Percentiles rank a stretch among this genome's conserved stretches.
Evolutionary conservation across 371 early-diverging fungal genomes (phyloP).

Genomic region (Fennellomyces sp.): DNA sequence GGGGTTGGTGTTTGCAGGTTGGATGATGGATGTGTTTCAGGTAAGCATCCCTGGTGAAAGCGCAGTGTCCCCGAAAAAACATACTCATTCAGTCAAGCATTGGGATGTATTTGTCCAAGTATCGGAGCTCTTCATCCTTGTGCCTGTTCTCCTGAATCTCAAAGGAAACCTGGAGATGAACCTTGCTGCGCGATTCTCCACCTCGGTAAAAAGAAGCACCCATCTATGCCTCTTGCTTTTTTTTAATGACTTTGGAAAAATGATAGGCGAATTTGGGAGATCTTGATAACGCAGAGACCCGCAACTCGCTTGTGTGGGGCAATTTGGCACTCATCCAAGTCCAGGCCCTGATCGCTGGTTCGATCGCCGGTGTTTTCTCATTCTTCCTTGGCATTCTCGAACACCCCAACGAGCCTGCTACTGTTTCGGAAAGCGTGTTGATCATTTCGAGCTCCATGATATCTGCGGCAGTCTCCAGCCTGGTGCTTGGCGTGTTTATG

Average conservation of each 20-base stretch:
- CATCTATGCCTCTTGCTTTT: neutral
- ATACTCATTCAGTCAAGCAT: constrained; percentile 41
- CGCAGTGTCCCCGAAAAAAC: neutral
- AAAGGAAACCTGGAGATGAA: constrained; percentile 94
- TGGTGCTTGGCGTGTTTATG: constrained; percentile 77
- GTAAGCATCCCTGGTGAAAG: constrained; percentile 28
- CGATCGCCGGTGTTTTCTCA: constrained; percentile 70
- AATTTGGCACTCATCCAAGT: constrained; percentile 77
- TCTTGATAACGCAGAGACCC: constrained; percentile 52
- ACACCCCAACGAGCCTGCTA: constrained; percentile 51
- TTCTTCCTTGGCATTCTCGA: constrained; percentile 62
- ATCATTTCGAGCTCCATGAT: constrained; percentile 74
- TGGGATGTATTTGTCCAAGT: constrained; percentile 74
- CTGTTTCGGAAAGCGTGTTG: constrained; percentile 59
- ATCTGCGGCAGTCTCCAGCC: constrained; percentile 74
- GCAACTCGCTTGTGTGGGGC: constrained; percentile 61
- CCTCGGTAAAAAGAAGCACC: constrained; percentile 50
- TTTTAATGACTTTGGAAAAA: neutral
- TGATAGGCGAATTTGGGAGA: constrained; percentile 68
- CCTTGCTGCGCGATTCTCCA: constrained; percentile 82
- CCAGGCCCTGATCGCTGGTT: constrained; percentile 72
- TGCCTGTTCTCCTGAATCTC: constrained; percentile 82
- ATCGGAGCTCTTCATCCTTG: constrained; percentile 83
- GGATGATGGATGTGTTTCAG: constrained; percentile 75
- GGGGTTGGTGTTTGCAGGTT: constrained; percentile 77